phyloP scores from a whole-genome alignment of 192 early-diverging fungal genomes.

The Entomortierella beljakovae region DNA sequence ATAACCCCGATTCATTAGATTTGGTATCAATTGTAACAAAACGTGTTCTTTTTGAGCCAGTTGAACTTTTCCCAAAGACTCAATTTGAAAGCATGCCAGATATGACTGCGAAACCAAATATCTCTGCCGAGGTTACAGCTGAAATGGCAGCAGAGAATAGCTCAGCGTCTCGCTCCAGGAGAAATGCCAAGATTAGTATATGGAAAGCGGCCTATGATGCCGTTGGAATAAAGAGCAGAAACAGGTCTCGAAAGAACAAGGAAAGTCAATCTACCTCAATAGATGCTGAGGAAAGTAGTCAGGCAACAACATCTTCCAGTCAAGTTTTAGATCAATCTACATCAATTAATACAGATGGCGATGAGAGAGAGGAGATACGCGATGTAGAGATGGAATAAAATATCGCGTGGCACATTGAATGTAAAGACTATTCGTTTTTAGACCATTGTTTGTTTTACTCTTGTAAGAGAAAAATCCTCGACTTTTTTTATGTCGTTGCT shows the following conservation, averaged over 20 bases:
- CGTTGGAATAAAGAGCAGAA: constrained; percentile 2
- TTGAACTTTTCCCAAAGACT: constrained; percentile 13
- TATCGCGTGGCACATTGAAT: neutral
- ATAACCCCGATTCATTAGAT: constrained; percentile 20
- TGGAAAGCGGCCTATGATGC: constrained; percentile 17
- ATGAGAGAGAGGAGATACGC: neutral
- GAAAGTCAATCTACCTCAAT: too few species aligned
- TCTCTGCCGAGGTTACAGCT: too few species aligned
- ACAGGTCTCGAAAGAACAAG: neutral
- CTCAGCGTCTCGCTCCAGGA: neutral
- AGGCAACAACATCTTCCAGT: neutral
- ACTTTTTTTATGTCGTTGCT: too few species aligned
- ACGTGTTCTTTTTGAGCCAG: constrained; percentile 29
- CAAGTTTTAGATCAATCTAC: too few species aligned
- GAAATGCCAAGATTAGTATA: neutral
- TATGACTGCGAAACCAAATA: too few species aligned
- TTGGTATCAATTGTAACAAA: constrained; percentile 29
- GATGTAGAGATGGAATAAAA: neutral
- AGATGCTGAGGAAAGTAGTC: too few species aligned
- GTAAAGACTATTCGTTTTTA: too few species aligned
- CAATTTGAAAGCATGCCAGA: neutral
- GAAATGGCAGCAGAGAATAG: neutral
- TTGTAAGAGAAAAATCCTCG: too few species aligned
- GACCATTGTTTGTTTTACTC: too few species aligned
- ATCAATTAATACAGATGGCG: too few species aligned